A percentile compares a stretch with the other conserved stretches of the same genome.
These are phyloP conservation scores for Coniochaeta ligniaria DNA, from an alignment of 2,329 filamentous ascomycete species.

Conservation along the genomic window DNA sequence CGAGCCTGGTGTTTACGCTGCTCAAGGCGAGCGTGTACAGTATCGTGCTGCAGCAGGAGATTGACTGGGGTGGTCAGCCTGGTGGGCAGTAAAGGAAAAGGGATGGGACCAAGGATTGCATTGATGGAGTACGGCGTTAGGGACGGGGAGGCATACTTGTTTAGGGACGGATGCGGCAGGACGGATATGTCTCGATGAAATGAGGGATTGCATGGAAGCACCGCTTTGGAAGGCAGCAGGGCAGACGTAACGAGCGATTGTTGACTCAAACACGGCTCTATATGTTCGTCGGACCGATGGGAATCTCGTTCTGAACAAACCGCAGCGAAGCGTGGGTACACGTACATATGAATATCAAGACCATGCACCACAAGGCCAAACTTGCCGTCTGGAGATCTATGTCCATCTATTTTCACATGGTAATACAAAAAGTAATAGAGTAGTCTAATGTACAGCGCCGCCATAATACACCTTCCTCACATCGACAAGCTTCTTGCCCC, in stretches of 20 bases:
- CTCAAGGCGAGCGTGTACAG: constrained; percentile 98
- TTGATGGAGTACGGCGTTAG: not conserved
- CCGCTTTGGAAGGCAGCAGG: too few relatives aligned
- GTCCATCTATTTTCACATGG: constrained; percentile 3
- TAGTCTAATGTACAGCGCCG: constrained; percentile 55
- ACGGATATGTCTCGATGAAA: not conserved
- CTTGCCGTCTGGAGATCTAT: not conserved
- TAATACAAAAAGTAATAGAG: constrained; percentile 7
- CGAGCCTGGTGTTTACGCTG: constrained; percentile 87
- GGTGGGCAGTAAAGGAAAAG: not conserved
- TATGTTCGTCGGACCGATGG: too few relatives aligned
- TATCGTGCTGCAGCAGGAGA: constrained; percentile 97
- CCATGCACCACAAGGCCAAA: not conserved
- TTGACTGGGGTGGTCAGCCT: constrained; percentile 56
- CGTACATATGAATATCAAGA: not conserved
- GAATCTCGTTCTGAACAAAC: too few relatives aligned
- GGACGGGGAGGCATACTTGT: not conserved
- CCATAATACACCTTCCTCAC: constrained; percentile 96
- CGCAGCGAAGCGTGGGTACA: not conserved
- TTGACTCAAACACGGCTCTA: too few relatives aligned
- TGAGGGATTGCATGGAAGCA: not conserved
- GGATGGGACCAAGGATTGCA: not conserved
- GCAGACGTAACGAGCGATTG: too few relatives aligned
- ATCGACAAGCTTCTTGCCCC: constrained; percentile 94
- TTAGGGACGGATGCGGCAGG: not conserved